Evolutionary conservation across 768 basidiomycete species (phyloP).

Genomic region (Cyathus striatus): DNA sequence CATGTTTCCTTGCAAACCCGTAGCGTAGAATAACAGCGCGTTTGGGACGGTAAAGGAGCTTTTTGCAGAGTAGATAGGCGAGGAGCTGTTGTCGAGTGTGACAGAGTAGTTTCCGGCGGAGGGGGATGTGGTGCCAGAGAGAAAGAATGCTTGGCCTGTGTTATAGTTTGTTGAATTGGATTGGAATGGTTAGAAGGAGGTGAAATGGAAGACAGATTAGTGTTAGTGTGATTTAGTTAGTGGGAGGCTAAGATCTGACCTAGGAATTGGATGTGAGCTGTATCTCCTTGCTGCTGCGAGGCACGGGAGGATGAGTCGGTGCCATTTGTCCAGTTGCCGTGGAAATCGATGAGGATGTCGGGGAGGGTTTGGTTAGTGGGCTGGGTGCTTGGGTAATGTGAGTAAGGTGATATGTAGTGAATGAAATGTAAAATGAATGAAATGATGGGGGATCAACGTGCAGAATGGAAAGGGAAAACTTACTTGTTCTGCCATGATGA

Average conservation of each 20-base stretch:
- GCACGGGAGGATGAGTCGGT: conserved; percentile 13
- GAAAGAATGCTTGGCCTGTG: conserved; percentile 55
- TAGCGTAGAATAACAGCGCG: conserved; percentile 59
- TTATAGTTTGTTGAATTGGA: not conserved
- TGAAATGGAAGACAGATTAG: not conserved
- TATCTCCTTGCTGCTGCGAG: conserved; percentile 38
- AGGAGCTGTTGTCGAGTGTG: conserved; percentile 34
- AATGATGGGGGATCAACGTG: no score
- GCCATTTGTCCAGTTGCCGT: conserved; percentile 47
- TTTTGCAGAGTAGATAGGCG: conserved; percentile 9
- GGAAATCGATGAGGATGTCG: conserved; percentile 43
- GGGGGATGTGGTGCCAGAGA: conserved; percentile 58
- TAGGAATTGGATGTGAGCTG: conserved; percentile 33
- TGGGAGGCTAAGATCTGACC: no score
- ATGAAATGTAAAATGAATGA: no score
- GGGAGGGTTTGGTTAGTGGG: conserved; percentile 22
- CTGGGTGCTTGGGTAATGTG: conserved; percentile 6
- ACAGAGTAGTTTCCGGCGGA: conserved; percentile 56
- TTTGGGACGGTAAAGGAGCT: conserved; percentile 8
- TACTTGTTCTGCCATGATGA: not conserved
- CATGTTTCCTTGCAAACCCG: conserved; percentile 46
- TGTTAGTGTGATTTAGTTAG: no score
- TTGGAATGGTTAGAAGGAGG: not conserved
- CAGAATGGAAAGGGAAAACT: no score
- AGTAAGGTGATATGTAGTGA: conserved; percentile 19